Percentiles rank a stretch among this genome's conserved stretches.
Conservation (phyloP, 2,329 filamentous ascomycete species). For the Alternaria brassicicola region DNA sequence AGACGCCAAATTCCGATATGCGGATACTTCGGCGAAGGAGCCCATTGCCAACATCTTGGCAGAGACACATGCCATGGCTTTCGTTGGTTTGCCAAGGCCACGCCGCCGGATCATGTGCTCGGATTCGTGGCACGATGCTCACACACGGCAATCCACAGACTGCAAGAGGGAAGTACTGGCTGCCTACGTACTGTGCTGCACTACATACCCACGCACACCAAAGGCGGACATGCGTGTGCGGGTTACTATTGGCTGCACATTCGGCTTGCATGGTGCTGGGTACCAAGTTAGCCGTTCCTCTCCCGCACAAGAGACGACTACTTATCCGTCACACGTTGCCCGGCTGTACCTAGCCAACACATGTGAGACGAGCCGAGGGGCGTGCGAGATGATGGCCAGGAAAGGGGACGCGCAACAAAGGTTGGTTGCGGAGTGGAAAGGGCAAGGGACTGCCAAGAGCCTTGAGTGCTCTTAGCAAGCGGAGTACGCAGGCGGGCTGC, state of each 20-base stretch:
- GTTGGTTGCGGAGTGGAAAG: conserved; percentile 5
- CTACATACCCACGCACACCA: background rate
- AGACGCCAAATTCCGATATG: background rate
- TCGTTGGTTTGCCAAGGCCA: conserved; percentile 3
- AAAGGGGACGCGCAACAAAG: conserved; percentile 1
- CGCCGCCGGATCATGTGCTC: background rate
- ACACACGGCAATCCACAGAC: background rate
- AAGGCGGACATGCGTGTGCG: background rate
- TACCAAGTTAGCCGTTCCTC: background rate
- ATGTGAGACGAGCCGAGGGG: background rate
- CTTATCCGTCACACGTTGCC: background rate
- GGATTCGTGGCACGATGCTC: background rate
- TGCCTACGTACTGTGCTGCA: background rate
- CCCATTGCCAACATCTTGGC: background rate
- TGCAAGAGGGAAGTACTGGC: background rate
- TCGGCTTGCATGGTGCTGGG: background rate
- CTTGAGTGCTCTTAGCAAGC: conserved; percentile 16
- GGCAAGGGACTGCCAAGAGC: conserved; percentile 9
- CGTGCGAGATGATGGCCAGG: background rate
- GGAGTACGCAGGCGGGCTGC: conserved; percentile 2
- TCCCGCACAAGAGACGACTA: background rate
- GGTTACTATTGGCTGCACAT: background rate
- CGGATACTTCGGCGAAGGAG: background rate
- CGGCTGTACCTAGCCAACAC: background rate
- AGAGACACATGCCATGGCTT: background rate